Base-by-base conservation (phyloP, 345 rosid species). In the Hibiscus trionum region DNA sequence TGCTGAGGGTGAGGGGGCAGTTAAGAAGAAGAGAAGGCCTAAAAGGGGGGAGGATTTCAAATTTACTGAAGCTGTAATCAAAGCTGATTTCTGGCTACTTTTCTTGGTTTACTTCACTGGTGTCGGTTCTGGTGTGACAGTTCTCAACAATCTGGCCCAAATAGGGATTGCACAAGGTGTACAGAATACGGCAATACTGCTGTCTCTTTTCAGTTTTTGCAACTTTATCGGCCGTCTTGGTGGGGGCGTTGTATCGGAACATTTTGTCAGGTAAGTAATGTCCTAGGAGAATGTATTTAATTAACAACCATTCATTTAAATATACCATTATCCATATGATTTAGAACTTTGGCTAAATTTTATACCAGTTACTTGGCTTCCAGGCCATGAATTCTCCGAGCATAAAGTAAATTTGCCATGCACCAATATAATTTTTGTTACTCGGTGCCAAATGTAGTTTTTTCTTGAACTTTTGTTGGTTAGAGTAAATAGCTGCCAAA, bases 41-140 rank as follows among this genome's bases (percentile, higher is more conserved):
- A 88, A 80, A 77, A 79, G 93, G 75, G 93, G 93, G 65, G 91
- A 88, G 79, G 89, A 87, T 77, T 89, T 89, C 73, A 80, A 66
- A 52, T 85, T 89, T 72, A 74, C 64, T 17, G 94, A 86, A 74
- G 94, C 91, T 68, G 61, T 86, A 66, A 50, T 89, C 70, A 87
- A 89, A 80, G 91, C 94, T 33, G 94, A 89, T 84, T 89, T 87
- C 80, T 89, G 94, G 94, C 90, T 87, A 57, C 90, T 89, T 73
- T 89, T 84, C 80, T 78, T 79, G 59, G 87, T 83, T 72, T 89
- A 80, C 79, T 89, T 89, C 72, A 79, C 78, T 8, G 91, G 91
- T 72, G 91, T 87, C 70, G 91, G 91, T 50, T 84, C 94, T 3
- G 90, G 90, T 37, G 86, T 87, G 21, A 89, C 94, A 0, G 87